Evolutionary conservation across 257 asterid genomes (phyloP).

Genomic region (Cordia subcordata): DNA sequence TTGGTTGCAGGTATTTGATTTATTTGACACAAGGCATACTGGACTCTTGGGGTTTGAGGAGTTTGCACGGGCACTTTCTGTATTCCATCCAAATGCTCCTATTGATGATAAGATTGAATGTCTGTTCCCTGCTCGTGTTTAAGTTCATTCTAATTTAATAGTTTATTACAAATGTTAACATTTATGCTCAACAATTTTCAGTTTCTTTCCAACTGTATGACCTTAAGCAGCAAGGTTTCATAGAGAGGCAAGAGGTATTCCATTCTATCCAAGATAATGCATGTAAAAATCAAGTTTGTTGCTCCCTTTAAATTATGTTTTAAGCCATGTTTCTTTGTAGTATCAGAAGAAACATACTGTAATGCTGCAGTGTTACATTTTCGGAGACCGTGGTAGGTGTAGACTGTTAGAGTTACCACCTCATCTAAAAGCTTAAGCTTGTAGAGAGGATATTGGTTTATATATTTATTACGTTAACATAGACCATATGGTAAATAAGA

Average conservation of each 20-base stretch:
- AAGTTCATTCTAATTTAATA: neutral
- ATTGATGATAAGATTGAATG: conserved; percentile 95
- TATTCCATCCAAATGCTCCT: conserved; percentile 98
- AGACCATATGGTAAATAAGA: too few relatives aligned
- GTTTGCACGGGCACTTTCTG: conserved; percentile 96
- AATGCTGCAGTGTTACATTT: too few relatives aligned
- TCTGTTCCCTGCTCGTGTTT: conserved; percentile 17
- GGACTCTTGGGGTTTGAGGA: conserved; percentile 98
- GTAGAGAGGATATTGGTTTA: too few relatives aligned
- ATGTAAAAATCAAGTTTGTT: too few relatives aligned
- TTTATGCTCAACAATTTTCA: conserved; percentile 30
- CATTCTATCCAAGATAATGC: conserved; percentile 3
- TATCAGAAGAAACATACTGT: too few relatives aligned
- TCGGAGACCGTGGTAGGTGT: too few relatives aligned
- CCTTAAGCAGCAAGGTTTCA: conserved; percentile 98
- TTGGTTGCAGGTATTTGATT: conserved; percentile 73
- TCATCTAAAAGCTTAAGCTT: too few relatives aligned
- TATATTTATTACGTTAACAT: too few relatives aligned
- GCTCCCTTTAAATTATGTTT: too few relatives aligned
- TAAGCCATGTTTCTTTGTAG: too few relatives aligned
- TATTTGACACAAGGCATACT: conserved; percentile 94
- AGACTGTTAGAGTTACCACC: too few relatives aligned
- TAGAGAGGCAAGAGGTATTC: conserved; percentile 96
- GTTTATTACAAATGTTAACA: neutral
- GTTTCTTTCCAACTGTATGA: conserved; percentile 97